Conservation (phyloP, 2,329 filamentous ascomycete genomes). For the Aspergillus viridinutans region DNA sequence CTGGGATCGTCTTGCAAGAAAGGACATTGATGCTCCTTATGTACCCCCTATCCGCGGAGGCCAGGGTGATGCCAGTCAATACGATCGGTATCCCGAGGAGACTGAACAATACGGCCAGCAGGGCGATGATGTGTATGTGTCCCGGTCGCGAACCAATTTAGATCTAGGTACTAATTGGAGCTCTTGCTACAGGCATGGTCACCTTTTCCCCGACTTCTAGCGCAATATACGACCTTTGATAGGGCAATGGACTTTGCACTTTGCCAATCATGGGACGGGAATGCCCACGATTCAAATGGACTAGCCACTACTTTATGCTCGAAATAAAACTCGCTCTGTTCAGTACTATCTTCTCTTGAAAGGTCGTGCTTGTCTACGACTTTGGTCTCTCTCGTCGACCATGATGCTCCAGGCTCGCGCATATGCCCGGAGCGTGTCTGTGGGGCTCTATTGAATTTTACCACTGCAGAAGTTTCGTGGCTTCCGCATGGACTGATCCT, state of each 20-base stretch:
- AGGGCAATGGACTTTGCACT: constrained; percentile 24
- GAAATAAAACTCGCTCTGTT: not conserved
- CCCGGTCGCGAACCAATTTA: not conserved
- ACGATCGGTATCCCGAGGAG: constrained; percentile 97
- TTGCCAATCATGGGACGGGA: not conserved
- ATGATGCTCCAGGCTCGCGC: not conserved
- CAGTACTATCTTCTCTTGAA: not conserved
- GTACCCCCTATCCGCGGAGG: constrained; percentile 93
- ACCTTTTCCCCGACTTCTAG: constrained; percentile 73
- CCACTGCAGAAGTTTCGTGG: not conserved
- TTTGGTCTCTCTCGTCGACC: not conserved
- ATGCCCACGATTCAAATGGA: constrained; percentile 6
- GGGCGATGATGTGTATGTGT: constrained; percentile 79
- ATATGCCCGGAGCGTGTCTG: not conserved
- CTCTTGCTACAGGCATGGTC: constrained; percentile 56
- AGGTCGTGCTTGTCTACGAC: not conserved
- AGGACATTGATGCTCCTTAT: constrained; percentile 97
- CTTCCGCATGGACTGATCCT: not conserved
- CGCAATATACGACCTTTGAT: constrained; percentile 28
- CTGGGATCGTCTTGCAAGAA: constrained; percentile 89
- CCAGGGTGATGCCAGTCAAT: constrained; percentile 91
- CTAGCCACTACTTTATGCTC: not conserved
- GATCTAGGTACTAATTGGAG: not conserved
- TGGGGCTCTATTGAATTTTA: not conserved
- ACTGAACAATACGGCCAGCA: constrained; percentile 80